A percentile compares a stretch with the other conserved stretches of the same genome.
Conservation (phyloP, 768 basidiomycete species). For the Lentinula lateritia region DNA sequence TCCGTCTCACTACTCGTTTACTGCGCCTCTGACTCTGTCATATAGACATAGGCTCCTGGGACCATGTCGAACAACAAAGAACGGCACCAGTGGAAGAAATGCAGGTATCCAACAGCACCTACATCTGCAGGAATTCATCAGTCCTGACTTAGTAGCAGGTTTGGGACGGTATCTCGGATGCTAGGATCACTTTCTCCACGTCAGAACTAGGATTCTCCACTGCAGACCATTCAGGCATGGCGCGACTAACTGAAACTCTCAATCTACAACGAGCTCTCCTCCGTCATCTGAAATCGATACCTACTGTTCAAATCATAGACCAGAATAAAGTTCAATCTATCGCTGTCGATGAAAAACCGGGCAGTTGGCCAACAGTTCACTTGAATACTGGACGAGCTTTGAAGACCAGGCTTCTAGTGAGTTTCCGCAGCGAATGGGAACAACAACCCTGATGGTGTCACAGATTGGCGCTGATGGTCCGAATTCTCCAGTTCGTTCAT, state of each 20-base stretch:
- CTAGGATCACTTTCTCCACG: constrained; percentile 68
- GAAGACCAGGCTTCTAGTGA: constrained; percentile 70
- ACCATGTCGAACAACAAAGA: constrained; percentile 58
- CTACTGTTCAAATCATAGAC: constrained; percentile 61
- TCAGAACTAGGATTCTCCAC: constrained; percentile 34
- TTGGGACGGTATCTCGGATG: constrained; percentile 88
- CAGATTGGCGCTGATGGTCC: constrained; percentile 94
- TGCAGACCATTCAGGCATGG: constrained; percentile 45
- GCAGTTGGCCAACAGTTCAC: constrained; percentile 76
- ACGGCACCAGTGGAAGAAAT: constrained; percentile 78
- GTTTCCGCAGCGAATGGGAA: constrained; percentile 14
- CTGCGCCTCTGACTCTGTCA: background rate
- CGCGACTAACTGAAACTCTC: constrained; percentile 84
- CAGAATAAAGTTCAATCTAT: constrained; percentile 74
- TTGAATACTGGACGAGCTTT: constrained; percentile 64
- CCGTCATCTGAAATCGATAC: constrained; percentile 46
- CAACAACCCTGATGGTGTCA: background rate
- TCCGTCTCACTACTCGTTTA: background rate
- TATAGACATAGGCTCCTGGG: constrained; percentile 82
- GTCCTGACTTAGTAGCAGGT: constrained; percentile 40
- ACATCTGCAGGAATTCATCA: background rate
- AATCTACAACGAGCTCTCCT: constrained; percentile 89
- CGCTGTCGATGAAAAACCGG: constrained; percentile 42
- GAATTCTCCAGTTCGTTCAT: constrained; percentile 89
- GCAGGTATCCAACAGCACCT: constrained; percentile 47